Conservation (phyloP, 352 stramenopile species). For the Phytopythium sindhum region DNA sequence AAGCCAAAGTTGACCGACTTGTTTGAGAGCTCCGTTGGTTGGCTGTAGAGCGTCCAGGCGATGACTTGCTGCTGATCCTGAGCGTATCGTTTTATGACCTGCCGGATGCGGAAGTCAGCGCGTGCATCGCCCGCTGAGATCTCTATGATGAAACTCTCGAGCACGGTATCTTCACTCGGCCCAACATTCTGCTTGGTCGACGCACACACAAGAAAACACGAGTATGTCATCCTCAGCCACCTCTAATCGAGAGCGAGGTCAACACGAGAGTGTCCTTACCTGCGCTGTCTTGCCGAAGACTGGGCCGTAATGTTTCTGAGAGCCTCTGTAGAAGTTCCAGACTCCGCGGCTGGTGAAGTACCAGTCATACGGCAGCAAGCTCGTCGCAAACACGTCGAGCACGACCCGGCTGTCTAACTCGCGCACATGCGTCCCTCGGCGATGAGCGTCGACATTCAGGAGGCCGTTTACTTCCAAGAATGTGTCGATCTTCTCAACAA, state of each 20-base stretch:
- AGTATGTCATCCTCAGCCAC: not conserved
- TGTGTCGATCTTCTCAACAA: conserved; percentile 16
- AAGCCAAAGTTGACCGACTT: conserved; percentile 4
- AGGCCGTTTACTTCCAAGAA: conserved; percentile 26
- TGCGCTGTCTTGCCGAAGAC: conserved; percentile 27
- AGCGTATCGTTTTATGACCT: conserved; percentile 50
- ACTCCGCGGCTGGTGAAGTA: conserved; percentile 16
- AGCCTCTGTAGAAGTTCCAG: conserved; percentile 30
- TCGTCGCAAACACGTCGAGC: conserved; percentile 33
- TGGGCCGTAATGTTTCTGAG: conserved; percentile 26
- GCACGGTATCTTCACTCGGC: conserved; percentile 26
- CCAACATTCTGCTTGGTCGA: not conserved
- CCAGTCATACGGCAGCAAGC: conserved; percentile 27
- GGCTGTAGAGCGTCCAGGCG: conserved; percentile 25
- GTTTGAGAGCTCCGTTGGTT: not conserved
- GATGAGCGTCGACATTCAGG: conserved; percentile 15
- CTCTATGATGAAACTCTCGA: conserved; percentile 54
- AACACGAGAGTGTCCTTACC: conserved; percentile 10
- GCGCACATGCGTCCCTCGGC: conserved; percentile 20
- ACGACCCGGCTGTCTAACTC: conserved; percentile 24
- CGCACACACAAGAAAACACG: not conserved
- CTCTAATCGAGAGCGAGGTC: not conserved
- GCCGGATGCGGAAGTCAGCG: conserved; percentile 45
- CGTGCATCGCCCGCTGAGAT: conserved; percentile 36
- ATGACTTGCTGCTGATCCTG: conserved; percentile 47